These are phyloP conservation scores for Omphalotus olearius DNA, from an alignment of 1,284 basidiomycete genomes.

Conservation along the genomic window DNA sequence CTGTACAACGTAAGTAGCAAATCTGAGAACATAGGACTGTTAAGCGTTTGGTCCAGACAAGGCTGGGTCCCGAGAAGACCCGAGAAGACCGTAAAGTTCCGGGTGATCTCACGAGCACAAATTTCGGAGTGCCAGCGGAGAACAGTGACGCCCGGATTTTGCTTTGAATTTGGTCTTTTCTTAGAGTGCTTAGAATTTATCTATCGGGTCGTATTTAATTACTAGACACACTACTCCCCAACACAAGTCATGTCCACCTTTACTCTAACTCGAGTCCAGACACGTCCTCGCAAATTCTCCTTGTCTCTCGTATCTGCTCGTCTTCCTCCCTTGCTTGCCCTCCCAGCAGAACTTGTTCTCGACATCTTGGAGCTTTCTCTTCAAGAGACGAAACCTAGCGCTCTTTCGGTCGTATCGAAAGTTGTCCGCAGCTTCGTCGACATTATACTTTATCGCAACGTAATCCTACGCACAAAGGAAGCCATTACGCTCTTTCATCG, in stretches of 20 bases:
- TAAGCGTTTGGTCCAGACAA: no score
- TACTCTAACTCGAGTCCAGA: constrained; percentile 16
- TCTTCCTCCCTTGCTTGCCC: constrained; percentile 17
- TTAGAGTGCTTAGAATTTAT: not conserved
- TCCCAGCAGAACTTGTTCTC: constrained; percentile 27
- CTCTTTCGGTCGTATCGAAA: constrained; percentile 27
- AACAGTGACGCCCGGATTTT: no score
- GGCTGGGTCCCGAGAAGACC: no score
- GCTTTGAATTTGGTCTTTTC: no score
- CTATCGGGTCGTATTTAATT: not conserved
- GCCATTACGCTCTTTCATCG: constrained; percentile 30
- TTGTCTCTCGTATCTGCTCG: constrained; percentile 21
- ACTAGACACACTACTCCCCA: not conserved
- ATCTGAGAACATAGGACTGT: no score
- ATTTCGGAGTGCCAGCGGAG: no score
- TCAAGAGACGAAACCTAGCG: constrained; percentile 20
- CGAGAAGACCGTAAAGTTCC: no score
- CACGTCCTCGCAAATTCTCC: constrained; percentile 25
- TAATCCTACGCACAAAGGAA: constrained; percentile 28
- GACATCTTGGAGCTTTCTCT: constrained; percentile 31
- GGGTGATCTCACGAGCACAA: no score
- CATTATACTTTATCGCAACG: constrained; percentile 30
- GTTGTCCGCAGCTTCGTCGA: constrained; percentile 26
- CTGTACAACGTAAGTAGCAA: no score
- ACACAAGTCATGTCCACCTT: constrained; percentile 20